phyloP scores from a whole-genome alignment of 768 basidiomycete species.

The Leccinum boreale region DNA sequence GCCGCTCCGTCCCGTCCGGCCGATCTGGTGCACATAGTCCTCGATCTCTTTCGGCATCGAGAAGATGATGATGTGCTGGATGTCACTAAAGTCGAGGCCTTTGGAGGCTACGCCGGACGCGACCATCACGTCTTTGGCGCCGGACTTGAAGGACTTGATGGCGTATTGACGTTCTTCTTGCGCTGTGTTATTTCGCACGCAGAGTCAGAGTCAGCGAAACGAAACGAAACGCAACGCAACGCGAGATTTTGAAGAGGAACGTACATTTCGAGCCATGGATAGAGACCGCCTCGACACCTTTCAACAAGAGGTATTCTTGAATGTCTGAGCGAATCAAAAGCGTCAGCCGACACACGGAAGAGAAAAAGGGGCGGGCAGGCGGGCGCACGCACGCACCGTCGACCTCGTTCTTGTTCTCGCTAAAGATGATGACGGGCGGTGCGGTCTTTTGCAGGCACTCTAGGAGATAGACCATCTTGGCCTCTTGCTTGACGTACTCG shows the following conservation, averaged over 20 bases:
- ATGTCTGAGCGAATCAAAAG: constrained; percentile 59
- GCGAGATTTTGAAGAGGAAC: constrained; percentile 20
- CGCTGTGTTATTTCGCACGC: constrained; percentile 41
- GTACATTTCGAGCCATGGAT: constrained; percentile 97
- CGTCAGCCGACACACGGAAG: not conserved
- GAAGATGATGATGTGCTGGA: constrained; percentile 98
- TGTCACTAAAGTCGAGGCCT: constrained; percentile 97
- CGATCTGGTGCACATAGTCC: constrained; percentile 99
- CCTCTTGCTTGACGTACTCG: constrained; percentile 99
- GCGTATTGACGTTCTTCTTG: constrained; percentile 99
- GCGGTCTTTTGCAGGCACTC: constrained; percentile 98
- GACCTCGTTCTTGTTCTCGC: constrained; percentile 99
- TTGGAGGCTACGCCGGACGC: constrained; percentile 98
- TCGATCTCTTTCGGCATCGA: constrained; percentile 99
- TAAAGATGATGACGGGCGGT: constrained; percentile 96
- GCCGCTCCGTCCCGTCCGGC: constrained; percentile 94
- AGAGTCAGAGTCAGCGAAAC: not conserved
- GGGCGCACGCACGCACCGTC: constrained; percentile 60
- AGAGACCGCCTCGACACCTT: constrained; percentile 97
- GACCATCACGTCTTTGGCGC: constrained; percentile 99
- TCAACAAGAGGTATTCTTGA: constrained; percentile 93
- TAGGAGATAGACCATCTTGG: constrained; percentile 98
- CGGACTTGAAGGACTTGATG: constrained; percentile 96
- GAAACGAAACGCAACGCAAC: not conserved
- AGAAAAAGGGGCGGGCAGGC: not conserved